Percentiles rank a stretch among this genome's conserved stretches.
Evolutionary conservation across 1,139 yeast species (phyloP).

Genomic region (Taphrina betulina): DNA sequence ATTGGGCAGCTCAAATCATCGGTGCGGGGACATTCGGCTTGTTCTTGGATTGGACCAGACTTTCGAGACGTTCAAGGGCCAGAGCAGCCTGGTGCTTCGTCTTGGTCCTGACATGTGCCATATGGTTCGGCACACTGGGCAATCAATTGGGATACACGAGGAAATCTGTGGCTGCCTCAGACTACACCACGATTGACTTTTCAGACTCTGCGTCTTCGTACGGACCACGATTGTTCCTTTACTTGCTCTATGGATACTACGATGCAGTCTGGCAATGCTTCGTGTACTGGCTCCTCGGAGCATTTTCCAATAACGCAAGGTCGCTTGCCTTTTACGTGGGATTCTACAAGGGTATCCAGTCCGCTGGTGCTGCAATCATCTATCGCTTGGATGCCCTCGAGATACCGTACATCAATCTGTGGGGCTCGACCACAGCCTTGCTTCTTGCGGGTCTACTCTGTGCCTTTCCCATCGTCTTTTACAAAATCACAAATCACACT

Average conservation of each 20-base stretch:
- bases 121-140: too few species aligned
- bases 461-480: constrained; percentile 49
- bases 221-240: too few species aligned
- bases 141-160: too few species aligned
- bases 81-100: too few species aligned
- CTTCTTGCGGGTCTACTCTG: constrained; percentile 52
- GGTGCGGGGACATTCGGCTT: too few species aligned
- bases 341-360: constrained; percentile 62
- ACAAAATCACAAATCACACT: constrained; percentile 51
- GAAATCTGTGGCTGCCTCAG: too few species aligned
- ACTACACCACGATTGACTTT: too few species aligned
- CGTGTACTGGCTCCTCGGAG: constrained; percentile 59
- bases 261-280: constrained; percentile 62
- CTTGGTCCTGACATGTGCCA: too few species aligned
- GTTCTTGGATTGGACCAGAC: too few species aligned
- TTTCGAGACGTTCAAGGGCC: too few species aligned
- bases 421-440: constrained; percentile 60
- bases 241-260: constrained; percentile 54
- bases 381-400: constrained; percentile 58
- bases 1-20: too few species aligned
- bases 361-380: constrained; percentile 62
- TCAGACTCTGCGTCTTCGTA: too few species aligned
- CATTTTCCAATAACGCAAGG: constrained; percentile 58
- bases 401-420: constrained; percentile 50
- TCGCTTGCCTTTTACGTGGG: constrained; percentile 61